phyloP scores from a whole-genome alignment of 2,329 filamentous ascomycete genomes.

The Rhinocladiella similis region DNA sequence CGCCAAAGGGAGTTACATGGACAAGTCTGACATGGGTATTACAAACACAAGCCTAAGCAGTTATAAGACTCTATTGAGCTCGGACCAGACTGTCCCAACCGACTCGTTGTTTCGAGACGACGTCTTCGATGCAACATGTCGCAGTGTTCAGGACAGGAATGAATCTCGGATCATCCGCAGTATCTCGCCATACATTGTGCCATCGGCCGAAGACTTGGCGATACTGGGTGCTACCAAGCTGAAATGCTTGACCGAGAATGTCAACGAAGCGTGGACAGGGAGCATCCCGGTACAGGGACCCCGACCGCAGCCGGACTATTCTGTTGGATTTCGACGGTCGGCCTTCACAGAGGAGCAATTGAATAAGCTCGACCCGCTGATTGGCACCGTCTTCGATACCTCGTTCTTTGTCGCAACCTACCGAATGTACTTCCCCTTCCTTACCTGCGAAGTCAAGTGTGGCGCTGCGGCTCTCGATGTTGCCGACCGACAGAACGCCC shows the following conservation, averaged over 20 bases:
- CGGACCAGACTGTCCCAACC: constrained; percentile 7
- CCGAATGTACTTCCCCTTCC: constrained; percentile 53
- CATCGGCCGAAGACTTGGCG: constrained; percentile 36
- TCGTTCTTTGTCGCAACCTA: constrained; percentile 49
- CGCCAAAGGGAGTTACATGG: constrained; percentile 28
- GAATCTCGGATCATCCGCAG: constrained; percentile 39
- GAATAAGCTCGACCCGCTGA: constrained; percentile 40
- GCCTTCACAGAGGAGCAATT: constrained; percentile 48
- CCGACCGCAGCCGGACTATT: constrained; percentile 38
- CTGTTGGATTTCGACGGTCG: constrained; percentile 34
- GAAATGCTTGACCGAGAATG: constrained; percentile 34
- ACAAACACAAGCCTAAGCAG: constrained; percentile 8
- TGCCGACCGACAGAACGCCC: constrained; percentile 34
- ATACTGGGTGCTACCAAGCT: constrained; percentile 30
- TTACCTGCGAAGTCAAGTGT: constrained; percentile 52
- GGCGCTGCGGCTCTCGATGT: constrained; percentile 36
- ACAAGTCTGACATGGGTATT: constrained; percentile 6
- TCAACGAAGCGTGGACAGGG: constrained; percentile 37
- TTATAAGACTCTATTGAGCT: constrained; percentile 15
- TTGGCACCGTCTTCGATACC: constrained; percentile 38
- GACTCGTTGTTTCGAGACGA: constrained; percentile 37
- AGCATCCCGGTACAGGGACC: constrained; percentile 31
- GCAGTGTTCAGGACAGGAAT: constrained; percentile 35
- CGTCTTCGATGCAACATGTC: constrained; percentile 35
- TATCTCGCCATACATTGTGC: constrained; percentile 38